Evolutionary conservation across 495 filamentous ascomycete genomes (phyloP).

Genomic region (Geopyxis carbonaria): DNA sequence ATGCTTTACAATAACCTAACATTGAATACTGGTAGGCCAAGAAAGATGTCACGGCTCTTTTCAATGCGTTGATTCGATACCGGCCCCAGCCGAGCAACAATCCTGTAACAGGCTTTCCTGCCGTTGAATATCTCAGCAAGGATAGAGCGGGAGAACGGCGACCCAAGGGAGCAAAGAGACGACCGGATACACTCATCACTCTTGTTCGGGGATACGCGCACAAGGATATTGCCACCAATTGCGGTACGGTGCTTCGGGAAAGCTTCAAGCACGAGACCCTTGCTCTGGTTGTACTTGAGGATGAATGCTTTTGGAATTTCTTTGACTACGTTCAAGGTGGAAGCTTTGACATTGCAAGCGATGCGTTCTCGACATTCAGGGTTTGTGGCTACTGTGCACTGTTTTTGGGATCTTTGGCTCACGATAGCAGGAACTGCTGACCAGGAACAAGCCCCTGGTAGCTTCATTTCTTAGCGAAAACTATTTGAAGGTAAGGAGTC

Average conservation of each 20-base stretch:
- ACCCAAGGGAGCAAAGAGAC: conserved; percentile 55
- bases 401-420: not conserved
- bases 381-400: conserved; percentile 33
- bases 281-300: conserved; percentile 76
- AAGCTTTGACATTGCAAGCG: conserved; percentile 89
- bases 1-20: conserved; percentile 49
- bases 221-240: conserved; percentile 81
- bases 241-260: conserved; percentile 78
- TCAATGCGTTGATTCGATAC: conserved; percentile 24
- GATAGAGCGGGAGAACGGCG: too few species aligned
- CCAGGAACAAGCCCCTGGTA: conserved; percentile 79
- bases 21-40: conserved; percentile 43
- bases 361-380: conserved; percentile 92
- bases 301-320: conserved; percentile 95
- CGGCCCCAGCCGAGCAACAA: conserved; percentile 13
- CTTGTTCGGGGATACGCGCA: conserved; percentile 79
- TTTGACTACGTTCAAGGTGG: conserved; percentile 93
- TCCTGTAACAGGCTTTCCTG: conserved; percentile 30
- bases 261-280: conserved; percentile 81
- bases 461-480: conserved; percentile 71
- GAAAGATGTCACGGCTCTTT: conserved; percentile 24
- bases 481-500: conserved; percentile 38
- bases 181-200: conserved; percentile 73
- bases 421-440: conserved; percentile 60
- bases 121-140: conserved; percentile 70